A percentile compares a stretch with the other conserved stretches of the same genome.
Evolutionary conservation across 257 asterid genomes (phyloP).

Genomic region (Nicotiana benthamiana): DNA sequence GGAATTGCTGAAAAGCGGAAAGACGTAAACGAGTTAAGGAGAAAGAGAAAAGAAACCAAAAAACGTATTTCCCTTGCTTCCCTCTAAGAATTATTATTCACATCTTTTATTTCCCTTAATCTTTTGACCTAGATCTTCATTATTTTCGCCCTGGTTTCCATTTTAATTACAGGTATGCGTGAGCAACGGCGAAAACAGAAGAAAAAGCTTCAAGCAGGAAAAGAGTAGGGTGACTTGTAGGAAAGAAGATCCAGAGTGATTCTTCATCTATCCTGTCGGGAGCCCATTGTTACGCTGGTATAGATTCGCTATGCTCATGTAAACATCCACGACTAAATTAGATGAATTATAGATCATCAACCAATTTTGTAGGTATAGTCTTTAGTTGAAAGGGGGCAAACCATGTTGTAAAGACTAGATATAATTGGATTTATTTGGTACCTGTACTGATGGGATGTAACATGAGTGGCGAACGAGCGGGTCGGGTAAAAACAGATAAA

Average conservation of each 20-base stretch:
- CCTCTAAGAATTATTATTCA: not conserved
- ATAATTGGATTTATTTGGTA: not conserved
- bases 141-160: not conserved
- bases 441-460: no score
- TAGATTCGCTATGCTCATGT: not conserved
- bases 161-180: slow-evolving; percentile 28
- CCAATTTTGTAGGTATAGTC: not conserved
- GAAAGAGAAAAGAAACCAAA: slow-evolving; percentile 40
- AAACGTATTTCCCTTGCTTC: slow-evolving; percentile 19
- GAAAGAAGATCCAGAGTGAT: not conserved
- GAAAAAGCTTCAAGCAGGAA: slow-evolving; percentile 22
- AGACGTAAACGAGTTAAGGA: slow-evolving; percentile 23
- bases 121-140: not conserved
- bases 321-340: not conserved
- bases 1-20: slow-evolving; percentile 29
- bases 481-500: no score
- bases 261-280: not conserved
- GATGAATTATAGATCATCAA: not conserved
- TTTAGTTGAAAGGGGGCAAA: not conserved
- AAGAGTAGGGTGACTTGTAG: slow-evolving; percentile 2
- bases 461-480: no score
- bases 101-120: not conserved
- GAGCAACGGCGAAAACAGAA: slow-evolving; percentile 38
- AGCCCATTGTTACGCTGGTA: not conserved
- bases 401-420: not conserved